These are phyloP conservation scores for Aspergillus sp. DNA, from an alignment of 2,329 filamentous ascomycete species.

Conservation along the genomic window DNA sequence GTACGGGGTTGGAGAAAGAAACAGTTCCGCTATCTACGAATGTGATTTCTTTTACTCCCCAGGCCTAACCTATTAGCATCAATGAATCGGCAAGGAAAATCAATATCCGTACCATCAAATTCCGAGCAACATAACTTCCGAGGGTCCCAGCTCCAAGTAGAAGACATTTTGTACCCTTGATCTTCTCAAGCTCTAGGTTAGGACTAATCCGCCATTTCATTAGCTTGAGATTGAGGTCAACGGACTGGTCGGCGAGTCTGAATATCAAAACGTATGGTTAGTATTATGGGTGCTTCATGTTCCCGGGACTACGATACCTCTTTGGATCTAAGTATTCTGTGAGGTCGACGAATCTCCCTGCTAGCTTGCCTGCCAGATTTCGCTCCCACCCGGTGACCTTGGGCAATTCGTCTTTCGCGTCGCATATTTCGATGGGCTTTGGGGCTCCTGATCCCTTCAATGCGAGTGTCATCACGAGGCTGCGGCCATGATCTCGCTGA, in stretches of 20 bases:
- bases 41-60: conserved; percentile 93
- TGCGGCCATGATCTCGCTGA: conserved; percentile 77
- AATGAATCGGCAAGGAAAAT: not conserved
- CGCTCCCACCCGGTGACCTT: conserved; percentile 97
- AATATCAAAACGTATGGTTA: conserved; percentile 3
- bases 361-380: conserved; percentile 75
- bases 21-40: conserved; percentile 94
- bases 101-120: conserved; percentile 65
- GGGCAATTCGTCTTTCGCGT: conserved; percentile 61
- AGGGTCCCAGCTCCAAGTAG: conserved; percentile 90
- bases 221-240: conserved; percentile 93
- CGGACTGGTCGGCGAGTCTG: conserved; percentile 83
- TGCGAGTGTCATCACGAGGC: conserved; percentile 72
- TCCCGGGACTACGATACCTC: conserved; percentile 45
- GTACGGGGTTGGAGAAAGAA: conserved; percentile 94
- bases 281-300: not conserved
- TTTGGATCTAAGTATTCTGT: conserved; percentile 92
- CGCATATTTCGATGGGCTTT: conserved; percentile 29
- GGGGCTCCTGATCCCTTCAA: conserved; percentile 33
- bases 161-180: conserved; percentile 88
- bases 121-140: conserved; percentile 90
- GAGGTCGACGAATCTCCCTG: conserved; percentile 77
- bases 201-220: conserved; percentile 99
- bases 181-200: conserved; percentile 80
- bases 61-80: conserved; percentile 58